A percentile compares a stretch with the other conserved stretches of the same genome.
Evolutionary conservation across 2,329 filamentous ascomycete species (phyloP).

Genomic region (Alternaria burnsii): DNA sequence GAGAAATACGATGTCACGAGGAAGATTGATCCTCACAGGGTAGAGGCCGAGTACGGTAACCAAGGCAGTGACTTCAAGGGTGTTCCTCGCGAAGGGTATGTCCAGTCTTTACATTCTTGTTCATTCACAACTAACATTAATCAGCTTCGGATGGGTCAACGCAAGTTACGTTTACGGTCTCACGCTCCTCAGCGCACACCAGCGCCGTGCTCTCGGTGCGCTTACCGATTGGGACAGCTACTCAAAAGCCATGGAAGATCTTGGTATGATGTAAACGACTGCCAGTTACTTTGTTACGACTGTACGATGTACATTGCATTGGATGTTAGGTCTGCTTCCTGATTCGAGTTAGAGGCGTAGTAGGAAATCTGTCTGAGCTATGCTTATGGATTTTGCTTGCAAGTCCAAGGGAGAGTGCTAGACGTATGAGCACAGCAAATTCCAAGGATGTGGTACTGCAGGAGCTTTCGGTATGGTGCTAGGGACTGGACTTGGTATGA

Average conservation of each 20-base stretch:
- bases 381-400: not conserved
- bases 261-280: slow-evolving; percentile 36
- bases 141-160: slow-evolving; percentile 97
- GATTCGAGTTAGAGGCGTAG: slow-evolving; percentile 2
- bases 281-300: slow-evolving; percentile 9
- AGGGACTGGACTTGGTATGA: not conserved
- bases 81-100: slow-evolving; percentile 93
- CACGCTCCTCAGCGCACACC: slow-evolving; percentile 86
- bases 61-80: slow-evolving; percentile 96
- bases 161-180: slow-evolving; percentile 96
- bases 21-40: slow-evolving; percentile 87
- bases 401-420: not conserved
- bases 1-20: slow-evolving; percentile 98
- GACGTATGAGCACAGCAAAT: not conserved
- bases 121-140: slow-evolving; percentile 31
- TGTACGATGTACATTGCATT: slow-evolving; percentile 15
- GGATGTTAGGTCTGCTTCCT: slow-evolving; percentile 4
- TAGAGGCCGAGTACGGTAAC: slow-evolving; percentile 97
- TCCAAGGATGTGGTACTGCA: not conserved
- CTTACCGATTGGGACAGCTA: slow-evolving; percentile 88
- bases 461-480: not conserved
- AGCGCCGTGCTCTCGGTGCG: slow-evolving; percentile 86
- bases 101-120: slow-evolving; percentile 31
- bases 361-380: not conserved
- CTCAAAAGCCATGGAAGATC: slow-evolving; percentile 66